Base-by-base conservation (phyloP, 2,329 filamentous ascomycete genomes). In the Cladosporium sp. region DNA sequence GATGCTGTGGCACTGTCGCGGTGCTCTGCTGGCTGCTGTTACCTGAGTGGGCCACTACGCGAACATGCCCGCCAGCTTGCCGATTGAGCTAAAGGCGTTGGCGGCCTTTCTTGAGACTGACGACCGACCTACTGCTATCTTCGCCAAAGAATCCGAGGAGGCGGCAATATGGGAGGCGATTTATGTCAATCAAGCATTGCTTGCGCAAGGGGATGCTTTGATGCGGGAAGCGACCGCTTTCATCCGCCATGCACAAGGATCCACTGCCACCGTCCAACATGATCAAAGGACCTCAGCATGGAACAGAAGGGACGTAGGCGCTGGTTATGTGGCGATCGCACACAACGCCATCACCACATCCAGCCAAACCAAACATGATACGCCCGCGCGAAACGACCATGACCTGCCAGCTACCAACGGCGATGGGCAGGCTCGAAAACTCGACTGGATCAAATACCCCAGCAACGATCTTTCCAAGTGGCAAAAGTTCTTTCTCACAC, bases 71-170 rank as follows among this genome's bases (percentile, higher is more conserved):
- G 30, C 32, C 28, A 48, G 30, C 21, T 51, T 72, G 21, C 71
- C 71, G 11, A 7, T 48, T n/a, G 68, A 72, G 63, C 46, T 73
- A 39, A 67, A 64, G 57, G 54, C 66, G 7, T 60, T 73, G 48
- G 65, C 63, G 8, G 65, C 65, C 23, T 73, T 69, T 61, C 66
- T 73, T n/a, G 67, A 68, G 25, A 57, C 64, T 21, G 72, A 73
- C 39, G 51, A 64, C 5, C 49, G 60, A 58, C 68, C 72, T 2
- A 66, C 68, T 30, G 64, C 67, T 21, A 67, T 73, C 21, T 23
- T 71, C 21, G 26, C 39, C n/a, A 21, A 26, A 28, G 5, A 18
- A 1, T 23, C 48, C 8, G 57, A 26, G 13, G 43, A 28, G 23
- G 23, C 28, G n/a, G 11, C 54, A 25, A 49, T 58, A 23, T 58